Evolutionary conservation across 306 rosid genomes (phyloP).

Genomic region (Quercus berberidifolia): DNA sequence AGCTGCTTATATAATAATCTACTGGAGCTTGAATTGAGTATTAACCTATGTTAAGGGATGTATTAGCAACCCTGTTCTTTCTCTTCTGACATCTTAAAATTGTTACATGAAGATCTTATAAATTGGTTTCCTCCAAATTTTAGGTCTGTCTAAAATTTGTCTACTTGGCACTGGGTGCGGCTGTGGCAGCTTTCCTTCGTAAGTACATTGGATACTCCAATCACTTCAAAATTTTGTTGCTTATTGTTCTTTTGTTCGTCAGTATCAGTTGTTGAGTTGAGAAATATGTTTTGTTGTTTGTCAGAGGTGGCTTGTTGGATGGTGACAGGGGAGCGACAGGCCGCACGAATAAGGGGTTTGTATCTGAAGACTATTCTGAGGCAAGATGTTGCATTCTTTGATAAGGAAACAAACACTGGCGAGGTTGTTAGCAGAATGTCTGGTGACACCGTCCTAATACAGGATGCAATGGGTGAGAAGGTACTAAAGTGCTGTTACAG

Average conservation of each 20-base stretch:
- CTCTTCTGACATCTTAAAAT: background rate
- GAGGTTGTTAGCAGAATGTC: conserved; percentile 27
- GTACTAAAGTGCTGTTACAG: conserved; percentile 4
- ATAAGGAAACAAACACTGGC: conserved; percentile 14
- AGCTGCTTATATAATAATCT: background rate
- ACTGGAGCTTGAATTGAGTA: background rate
- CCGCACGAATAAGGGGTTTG: conserved; percentile 26
- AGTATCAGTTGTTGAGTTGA: background rate
- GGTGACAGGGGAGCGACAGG: conserved; percentile 36
- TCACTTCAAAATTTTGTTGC: background rate
- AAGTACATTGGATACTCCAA: conserved; percentile 3
- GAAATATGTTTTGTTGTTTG: background rate
- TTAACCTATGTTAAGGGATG: background rate
- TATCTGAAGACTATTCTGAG: conserved; percentile 33
- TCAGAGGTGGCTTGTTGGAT: conserved; percentile 46
- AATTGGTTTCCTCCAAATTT: background rate
- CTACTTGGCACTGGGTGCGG: conserved; percentile 15
- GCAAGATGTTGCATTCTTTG: conserved; percentile 27
- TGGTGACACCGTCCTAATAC: conserved; percentile 25
- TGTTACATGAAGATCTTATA: background rate
- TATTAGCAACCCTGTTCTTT: background rate
- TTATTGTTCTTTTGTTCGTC: background rate
- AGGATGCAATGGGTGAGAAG: conserved; percentile 30
- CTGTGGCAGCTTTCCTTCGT: conserved; percentile 18
- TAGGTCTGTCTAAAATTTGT: conserved; percentile 5